A percentile compares a stretch with the other conserved stretches of the same genome.
These are phyloP conservation scores for Fraxinus albicans DNA, from an alignment of 305 asterid species.

Conservation along the genomic window DNA sequence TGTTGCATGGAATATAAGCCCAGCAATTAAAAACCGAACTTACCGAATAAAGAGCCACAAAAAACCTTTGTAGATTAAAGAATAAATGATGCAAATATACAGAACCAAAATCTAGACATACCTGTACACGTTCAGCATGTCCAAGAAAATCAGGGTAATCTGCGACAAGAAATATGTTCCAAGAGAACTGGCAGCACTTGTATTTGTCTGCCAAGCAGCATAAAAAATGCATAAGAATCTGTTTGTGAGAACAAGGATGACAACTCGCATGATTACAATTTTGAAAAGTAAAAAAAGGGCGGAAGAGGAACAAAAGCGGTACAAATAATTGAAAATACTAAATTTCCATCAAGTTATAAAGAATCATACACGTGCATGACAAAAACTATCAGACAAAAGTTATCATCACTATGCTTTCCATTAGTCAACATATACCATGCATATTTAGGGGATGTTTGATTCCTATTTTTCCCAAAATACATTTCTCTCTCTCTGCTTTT, in stretches of 20 bases:
- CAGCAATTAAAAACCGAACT: slow-evolving; percentile 25
- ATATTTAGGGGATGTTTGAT: background rate
- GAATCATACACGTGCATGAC: background rate
- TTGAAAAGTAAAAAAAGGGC: background rate
- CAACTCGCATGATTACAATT: background rate
- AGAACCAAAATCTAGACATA: slow-evolving; percentile 23
- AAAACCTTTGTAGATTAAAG: background rate
- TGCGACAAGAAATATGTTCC: slow-evolving; percentile 90
- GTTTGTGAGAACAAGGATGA: slow-evolving; percentile 1
- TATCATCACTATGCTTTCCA: background rate
- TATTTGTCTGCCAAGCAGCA: slow-evolving; percentile 76
- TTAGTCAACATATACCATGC: background rate
- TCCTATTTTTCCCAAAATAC: too few species aligned
- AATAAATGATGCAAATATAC: background rate
- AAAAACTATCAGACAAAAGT: background rate
- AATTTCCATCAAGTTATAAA: slow-evolving; percentile 2
- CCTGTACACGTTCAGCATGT: slow-evolving; percentile 99
- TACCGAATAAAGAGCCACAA: background rate
- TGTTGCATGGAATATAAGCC: slow-evolving; percentile 32
- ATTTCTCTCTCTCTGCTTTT: too few species aligned
- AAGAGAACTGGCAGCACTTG: slow-evolving; percentile 86
- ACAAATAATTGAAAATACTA: background rate
- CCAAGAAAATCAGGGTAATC: slow-evolving; percentile 76
- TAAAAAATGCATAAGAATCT: slow-evolving; percentile 5
- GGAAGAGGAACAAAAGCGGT: background rate